Evolutionary conservation across 768 basidiomycete genomes (phyloP).

Genomic region (Kwoniella dendrophila): DNA sequence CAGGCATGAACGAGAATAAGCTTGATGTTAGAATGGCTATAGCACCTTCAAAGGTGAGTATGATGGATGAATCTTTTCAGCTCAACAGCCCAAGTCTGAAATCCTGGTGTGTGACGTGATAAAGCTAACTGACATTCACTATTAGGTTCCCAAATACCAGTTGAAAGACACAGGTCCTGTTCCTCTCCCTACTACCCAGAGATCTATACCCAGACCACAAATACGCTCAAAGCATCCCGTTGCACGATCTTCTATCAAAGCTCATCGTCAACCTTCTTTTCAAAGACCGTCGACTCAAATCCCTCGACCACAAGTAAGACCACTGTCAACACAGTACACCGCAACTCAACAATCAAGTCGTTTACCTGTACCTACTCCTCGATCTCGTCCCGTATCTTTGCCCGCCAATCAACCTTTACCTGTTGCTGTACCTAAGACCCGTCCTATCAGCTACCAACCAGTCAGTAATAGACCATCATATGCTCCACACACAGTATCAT

Average conservation of each 20-base stretch:
- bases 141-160: slow-evolving; percentile 12
- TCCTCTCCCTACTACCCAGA: not conserved
- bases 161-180: slow-evolving; percentile 8
- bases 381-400: not conserved
- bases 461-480: slow-evolving; percentile 1
- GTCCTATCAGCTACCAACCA: slow-evolving; percentile 2
- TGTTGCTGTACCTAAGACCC: not conserved
- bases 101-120: too few relatives aligned
- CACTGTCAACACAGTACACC: not conserved
- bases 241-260: not conserved
- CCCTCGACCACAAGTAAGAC: not conserved
- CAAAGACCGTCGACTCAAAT: not conserved
- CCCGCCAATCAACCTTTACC: not conserved
- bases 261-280: not conserved
- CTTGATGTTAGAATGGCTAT: not conserved
- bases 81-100: too few relatives aligned
- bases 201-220: not conserved
- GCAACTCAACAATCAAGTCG: slow-evolving; percentile 1
- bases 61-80: not conserved
- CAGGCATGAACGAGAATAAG: slow-evolving; percentile 1
- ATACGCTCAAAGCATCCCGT: slow-evolving; percentile 1
- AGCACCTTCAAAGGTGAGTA: not conserved
- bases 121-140: not conserved
- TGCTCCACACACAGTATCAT: not conserved
- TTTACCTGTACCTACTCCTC: slow-evolving; percentile 2